A percentile compares a stretch with the other conserved stretches of the same genome.
Evolutionary conservation across 2,329 filamentous ascomycete genomes (phyloP).

Genomic region (Colletotrichum sp.): DNA sequence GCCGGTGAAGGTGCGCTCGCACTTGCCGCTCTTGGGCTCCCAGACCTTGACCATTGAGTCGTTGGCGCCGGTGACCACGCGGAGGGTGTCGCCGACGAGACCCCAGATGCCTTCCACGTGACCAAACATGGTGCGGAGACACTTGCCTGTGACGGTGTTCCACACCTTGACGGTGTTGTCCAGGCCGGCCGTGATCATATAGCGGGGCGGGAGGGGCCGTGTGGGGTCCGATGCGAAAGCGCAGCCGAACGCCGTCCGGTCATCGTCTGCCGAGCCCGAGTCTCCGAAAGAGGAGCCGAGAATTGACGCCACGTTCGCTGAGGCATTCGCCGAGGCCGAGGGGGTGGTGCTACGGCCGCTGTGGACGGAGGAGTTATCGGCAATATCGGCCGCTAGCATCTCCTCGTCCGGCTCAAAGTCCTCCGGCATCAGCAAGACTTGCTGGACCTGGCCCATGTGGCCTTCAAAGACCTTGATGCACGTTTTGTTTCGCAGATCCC

Average conservation of each 20-base stretch:
- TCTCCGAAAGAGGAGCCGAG: constrained; percentile 24
- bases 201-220: constrained; percentile 80
- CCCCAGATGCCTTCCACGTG: constrained; percentile 97
- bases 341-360: constrained; percentile 53
- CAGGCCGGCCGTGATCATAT: constrained; percentile 91
- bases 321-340: constrained; percentile 24
- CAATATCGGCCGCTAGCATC: constrained; percentile 47
- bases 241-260: constrained; percentile 62
- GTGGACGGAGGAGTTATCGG: constrained; percentile 58
- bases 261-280: constrained; percentile 37
- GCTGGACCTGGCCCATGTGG: constrained; percentile 94
- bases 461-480: constrained; percentile 81
- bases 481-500: constrained; percentile 86
- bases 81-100: constrained; percentile 84
- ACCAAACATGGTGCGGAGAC: constrained; percentile 92
- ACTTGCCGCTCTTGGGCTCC: constrained; percentile 90
- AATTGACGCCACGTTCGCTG: constrained; percentile 20
- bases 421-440: constrained; percentile 81
- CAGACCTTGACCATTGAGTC: constrained; percentile 94
- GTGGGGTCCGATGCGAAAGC: constrained; percentile 65
- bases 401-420: constrained; percentile 90
- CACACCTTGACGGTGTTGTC: constrained; percentile 82
- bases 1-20: constrained; percentile 90
- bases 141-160: constrained; percentile 83
- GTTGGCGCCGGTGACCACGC: constrained; percentile 88